These are phyloP conservation scores for Penicillium daleae DNA, from an alignment of 495 filamentous ascomycete species.

Conservation along the genomic window DNA sequence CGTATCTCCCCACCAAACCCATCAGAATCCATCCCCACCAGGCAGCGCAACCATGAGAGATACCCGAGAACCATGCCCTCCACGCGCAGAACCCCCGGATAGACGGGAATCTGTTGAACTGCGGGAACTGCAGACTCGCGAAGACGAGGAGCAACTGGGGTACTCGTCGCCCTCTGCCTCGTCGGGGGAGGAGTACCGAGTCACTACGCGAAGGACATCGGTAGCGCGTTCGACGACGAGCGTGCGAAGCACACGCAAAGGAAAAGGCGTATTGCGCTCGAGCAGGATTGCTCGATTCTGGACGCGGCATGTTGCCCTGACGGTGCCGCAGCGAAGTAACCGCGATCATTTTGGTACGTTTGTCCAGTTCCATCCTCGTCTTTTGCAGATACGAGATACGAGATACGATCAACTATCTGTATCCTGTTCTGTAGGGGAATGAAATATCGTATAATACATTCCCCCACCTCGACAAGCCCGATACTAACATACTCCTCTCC, in stretches of 20 bases:
- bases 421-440: no score
- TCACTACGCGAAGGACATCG: constrained; percentile 24
- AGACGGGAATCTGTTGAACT: background rate
- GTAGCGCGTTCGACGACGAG: constrained; percentile 22
- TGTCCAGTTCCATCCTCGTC: background rate
- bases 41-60: background rate
- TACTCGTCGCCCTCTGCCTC: background rate
- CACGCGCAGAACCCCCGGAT: background rate
- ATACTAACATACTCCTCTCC: background rate
- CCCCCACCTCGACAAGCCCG: background rate
- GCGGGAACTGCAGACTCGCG: background rate
- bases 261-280: constrained; percentile 10
- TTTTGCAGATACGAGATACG: background rate
- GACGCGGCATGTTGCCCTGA: constrained; percentile 44
- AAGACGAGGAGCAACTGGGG: constrained; percentile 2
- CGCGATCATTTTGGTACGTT: constrained; percentile 50
- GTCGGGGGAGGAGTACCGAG: constrained; percentile 34
- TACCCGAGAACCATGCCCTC: background rate
- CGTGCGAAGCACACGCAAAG: constrained; percentile 24
- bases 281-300: constrained; percentile 38
- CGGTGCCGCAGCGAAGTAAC: constrained; percentile 48
- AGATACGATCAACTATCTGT: no score
- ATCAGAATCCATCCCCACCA: background rate
- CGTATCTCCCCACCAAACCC: background rate
- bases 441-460: background rate